Percentiles rank a stretch among this genome's conserved stretches.
Conservation (phyloP, 345 rosid species). For the Bruguiera gymnorhiza region DNA sequence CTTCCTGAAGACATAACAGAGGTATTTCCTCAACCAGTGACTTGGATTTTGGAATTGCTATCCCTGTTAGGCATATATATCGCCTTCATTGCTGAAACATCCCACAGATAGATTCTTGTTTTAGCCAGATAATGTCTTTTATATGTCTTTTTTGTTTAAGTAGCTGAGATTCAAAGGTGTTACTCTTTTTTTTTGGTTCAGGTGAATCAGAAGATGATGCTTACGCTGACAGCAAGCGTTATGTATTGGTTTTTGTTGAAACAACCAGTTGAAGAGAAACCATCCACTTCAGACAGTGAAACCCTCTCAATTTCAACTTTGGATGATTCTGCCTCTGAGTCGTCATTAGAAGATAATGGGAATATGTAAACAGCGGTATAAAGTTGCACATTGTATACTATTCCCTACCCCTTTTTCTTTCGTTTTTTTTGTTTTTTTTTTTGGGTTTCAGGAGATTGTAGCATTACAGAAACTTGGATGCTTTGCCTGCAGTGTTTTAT, state of each 20-base stretch:
- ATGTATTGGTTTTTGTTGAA: conserved; percentile 89
- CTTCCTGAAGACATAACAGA: conserved; percentile 95
- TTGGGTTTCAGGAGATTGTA: too few species aligned
- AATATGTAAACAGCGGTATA: conserved; percentile 19
- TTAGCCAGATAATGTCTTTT: not conserved
- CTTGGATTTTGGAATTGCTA: not conserved
- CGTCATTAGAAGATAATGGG: conserved; percentile 59
- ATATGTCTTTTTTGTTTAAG: not conserved
- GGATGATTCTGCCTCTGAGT: conserved; percentile 81
- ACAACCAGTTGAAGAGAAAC: conserved; percentile 65
- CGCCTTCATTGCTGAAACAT: not conserved
- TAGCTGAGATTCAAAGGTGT: not conserved
- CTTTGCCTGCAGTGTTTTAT: too few species aligned
- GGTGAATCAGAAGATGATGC: conserved; percentile 99
- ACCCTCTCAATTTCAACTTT: conserved; percentile 64
- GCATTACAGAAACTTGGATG: too few species aligned
- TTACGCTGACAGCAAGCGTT: conserved; percentile 87
- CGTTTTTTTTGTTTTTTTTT: too few species aligned
- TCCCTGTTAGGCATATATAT: too few species aligned
- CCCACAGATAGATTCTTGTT: not conserved
- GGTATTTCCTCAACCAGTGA: conserved; percentile 34
- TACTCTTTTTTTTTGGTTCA: conserved; percentile 19
- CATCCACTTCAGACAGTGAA: conserved; percentile 67
- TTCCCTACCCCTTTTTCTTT: not conserved
- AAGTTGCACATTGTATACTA: not conserved